Conservation (phyloP, 2,329 filamentous ascomycete genomes). For the Colletotrichum musicola region DNA sequence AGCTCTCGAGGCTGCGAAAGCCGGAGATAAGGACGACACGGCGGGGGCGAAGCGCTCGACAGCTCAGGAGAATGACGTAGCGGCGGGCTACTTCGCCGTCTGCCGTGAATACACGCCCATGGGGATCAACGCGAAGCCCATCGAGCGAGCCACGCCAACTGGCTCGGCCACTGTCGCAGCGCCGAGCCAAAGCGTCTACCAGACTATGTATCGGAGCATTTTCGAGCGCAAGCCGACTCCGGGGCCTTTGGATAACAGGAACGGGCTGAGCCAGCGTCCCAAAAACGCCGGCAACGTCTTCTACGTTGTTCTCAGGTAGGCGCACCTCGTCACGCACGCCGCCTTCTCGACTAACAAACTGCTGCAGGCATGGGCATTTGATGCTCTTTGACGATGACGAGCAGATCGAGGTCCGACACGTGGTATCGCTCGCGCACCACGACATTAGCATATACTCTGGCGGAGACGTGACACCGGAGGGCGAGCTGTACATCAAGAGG, state of each 20-base stretch:
- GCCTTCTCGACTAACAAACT: constrained; percentile 27
- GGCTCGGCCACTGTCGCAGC: constrained; percentile 80
- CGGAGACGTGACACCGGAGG: constrained; percentile 82
- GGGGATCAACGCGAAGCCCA: constrained; percentile 92
- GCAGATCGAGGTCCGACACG: constrained; percentile 94
- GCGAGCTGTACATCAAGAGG: constrained; percentile 94
- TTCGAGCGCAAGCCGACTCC: constrained; percentile 80
- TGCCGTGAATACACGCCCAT: constrained; percentile 93
- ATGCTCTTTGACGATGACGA: constrained; percentile 98
- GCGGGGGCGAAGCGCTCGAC: constrained; percentile 58
- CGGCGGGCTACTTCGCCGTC: constrained; percentile 94
- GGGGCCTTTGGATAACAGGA: constrained; percentile 62
- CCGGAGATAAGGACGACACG: constrained; percentile 69
- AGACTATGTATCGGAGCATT: constrained; percentile 96
- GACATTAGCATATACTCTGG: constrained; percentile 87
- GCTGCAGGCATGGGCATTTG: constrained; percentile 84
- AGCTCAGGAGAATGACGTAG: constrained; percentile 78
- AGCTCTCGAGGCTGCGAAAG: constrained; percentile 71
- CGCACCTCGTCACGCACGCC: neutral
- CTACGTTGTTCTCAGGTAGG: constrained; percentile 88
- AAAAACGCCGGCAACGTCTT: constrained; percentile 87
- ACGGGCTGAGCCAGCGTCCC: constrained; percentile 63
- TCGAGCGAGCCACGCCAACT: constrained; percentile 85
- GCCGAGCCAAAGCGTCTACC: constrained; percentile 94
- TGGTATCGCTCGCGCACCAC: constrained; percentile 92